These are phyloP conservation scores for Holtermanniella nyarrowii DNA, from an alignment of 768 basidiomycete genomes.

Conservation along the genomic window DNA sequence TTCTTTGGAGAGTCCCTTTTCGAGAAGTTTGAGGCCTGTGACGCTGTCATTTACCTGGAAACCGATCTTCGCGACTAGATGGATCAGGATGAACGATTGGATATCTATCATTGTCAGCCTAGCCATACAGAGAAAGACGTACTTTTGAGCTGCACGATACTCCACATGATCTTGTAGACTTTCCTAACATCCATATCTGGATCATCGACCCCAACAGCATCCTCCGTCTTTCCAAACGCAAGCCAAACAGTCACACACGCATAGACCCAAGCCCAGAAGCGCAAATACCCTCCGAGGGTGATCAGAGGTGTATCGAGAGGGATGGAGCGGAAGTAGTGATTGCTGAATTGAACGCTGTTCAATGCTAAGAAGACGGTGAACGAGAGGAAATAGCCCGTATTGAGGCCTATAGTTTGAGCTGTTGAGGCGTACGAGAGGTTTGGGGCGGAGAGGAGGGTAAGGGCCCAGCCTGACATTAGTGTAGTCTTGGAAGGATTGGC, in stretches of 20 bases:
- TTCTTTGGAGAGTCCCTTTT: conserved; percentile 90
- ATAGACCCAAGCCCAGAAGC: conserved; percentile 75
- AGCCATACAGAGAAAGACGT: conserved; percentile 28
- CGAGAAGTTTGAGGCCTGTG: conserved; percentile 84
- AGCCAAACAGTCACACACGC: conserved; percentile 81
- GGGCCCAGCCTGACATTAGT: conserved; percentile 43
- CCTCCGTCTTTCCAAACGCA: conserved; percentile 80
- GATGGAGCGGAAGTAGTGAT: conserved; percentile 44
- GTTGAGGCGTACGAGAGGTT: conserved; percentile 94
- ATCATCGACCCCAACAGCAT: conserved; percentile 58
- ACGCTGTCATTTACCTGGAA: conserved; percentile 89
- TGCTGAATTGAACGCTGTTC: conserved; percentile 71
- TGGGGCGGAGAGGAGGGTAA: conserved; percentile 66
- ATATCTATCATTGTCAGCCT: conserved; percentile 53
- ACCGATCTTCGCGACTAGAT: conserved; percentile 85
- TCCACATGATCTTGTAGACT: conserved; percentile 92
- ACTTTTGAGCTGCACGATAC: conserved; percentile 85
- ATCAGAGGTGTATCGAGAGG: conserved; percentile 43
- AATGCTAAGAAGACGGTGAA: conserved; percentile 97
- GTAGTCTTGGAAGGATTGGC: neutral
- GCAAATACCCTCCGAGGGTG: conserved; percentile 64
- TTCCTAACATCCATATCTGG: conserved; percentile 80
- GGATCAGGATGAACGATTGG: conserved; percentile 72
- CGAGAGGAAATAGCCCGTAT: conserved; percentile 87
- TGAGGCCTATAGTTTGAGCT: conserved; percentile 93